A percentile compares a stretch with the other conserved stretches of the same genome.
Evolutionary conservation across 2,329 filamentous ascomycete genomes (phyloP).

Genomic region (Cladosporium sp.): DNA sequence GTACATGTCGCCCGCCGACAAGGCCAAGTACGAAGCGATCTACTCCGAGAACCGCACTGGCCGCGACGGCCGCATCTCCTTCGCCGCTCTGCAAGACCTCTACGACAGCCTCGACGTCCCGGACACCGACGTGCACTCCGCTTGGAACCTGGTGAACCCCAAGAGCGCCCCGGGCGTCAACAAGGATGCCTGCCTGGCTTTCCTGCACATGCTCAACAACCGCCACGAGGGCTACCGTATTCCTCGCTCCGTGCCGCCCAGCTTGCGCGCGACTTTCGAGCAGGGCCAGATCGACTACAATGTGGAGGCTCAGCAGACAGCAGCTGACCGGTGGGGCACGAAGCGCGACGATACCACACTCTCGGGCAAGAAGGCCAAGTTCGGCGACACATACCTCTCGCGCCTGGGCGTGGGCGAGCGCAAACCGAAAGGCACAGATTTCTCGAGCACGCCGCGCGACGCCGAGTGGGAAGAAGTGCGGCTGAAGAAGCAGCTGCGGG

Average conservation of each 20-base stretch:
- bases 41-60: constrained; percentile 89
- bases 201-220: constrained; percentile 95
- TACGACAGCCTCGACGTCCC: constrained; percentile 79
- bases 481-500: constrained; percentile 86
- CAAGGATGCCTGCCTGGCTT: constrained; percentile 92
- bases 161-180: constrained; percentile 79
- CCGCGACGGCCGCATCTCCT: constrained; percentile 70
- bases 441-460: constrained; percentile 78
- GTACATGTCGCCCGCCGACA: constrained; percentile 95
- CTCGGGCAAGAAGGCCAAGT: constrained; percentile 92
- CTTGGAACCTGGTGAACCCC: constrained; percentile 97
- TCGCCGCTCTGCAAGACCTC: constrained; percentile 75
- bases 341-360: constrained; percentile 76
- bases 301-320: constrained; percentile 63
- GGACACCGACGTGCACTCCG: constrained; percentile 79
- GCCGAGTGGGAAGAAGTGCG: constrained; percentile 97
- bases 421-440: constrained; percentile 84
- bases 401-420: constrained; percentile 77
- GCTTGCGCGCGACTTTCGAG: constrained; percentile 88
- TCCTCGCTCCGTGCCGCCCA: constrained; percentile 85
- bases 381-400: constrained; percentile 94
- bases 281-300: constrained; percentile 97
- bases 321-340: constrained; percentile 75
- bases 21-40: constrained; percentile 94
- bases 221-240: constrained; percentile 94